phyloP scores from a whole-genome alignment of 176 grass and related monocot genomes.

The Musa troglodytarum region DNA sequence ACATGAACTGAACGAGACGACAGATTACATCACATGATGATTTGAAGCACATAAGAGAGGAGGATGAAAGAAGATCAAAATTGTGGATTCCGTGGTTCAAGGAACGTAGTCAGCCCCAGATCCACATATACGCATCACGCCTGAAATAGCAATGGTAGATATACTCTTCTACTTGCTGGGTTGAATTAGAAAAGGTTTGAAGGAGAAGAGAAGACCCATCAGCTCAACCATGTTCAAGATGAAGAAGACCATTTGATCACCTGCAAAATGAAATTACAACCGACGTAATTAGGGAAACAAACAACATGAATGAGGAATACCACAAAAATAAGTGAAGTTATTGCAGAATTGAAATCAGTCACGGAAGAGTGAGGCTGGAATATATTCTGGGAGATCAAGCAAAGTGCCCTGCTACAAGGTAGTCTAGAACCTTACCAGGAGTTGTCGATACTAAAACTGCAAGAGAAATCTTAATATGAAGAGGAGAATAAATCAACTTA shows the following conservation, averaged over 20 bases:
- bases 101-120: neutral
- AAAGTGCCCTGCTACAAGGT: no score
- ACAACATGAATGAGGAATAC: neutral
- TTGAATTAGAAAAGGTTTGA: slow-evolving; percentile 58
- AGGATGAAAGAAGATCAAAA: neutral
- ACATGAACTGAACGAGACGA: neutral
- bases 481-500: no score
- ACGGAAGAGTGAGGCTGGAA: neutral
- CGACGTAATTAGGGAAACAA: no score
- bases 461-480: no score
- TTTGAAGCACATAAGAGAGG: neutral
- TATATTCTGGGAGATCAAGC: no score
- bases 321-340: neutral
- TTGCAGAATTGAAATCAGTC: neutral
- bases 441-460: no score
- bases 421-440: no score
- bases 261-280: slow-evolving; percentile 28
- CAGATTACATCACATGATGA: neutral
- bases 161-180: slow-evolving; percentile 5
- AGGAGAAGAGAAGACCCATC: slow-evolving; percentile 47
- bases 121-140: neutral
- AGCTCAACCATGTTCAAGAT: slow-evolving; percentile 39
- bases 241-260: slow-evolving; percentile 75
- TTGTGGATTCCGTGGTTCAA: neutral
- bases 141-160: neutral